phyloP scores from a whole-genome alignment of 495 filamentous ascomycete genomes.

The Aspergillus diversus region DNA sequence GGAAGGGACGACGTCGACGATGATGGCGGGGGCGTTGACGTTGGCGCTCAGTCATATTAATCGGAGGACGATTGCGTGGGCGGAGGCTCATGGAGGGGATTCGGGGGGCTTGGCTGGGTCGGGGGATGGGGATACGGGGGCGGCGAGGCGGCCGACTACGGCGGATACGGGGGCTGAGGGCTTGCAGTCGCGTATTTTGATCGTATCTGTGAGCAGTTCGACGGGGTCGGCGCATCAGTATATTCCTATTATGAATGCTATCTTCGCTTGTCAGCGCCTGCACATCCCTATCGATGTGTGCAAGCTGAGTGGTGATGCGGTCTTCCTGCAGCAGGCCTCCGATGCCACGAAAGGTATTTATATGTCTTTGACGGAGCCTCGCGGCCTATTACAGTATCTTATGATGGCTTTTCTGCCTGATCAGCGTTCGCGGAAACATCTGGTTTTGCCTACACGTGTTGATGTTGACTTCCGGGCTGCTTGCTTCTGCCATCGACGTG shows the following conservation, averaged over 20 bases:
- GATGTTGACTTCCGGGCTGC: conserved; percentile 95
- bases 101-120: conserved; percentile 23
- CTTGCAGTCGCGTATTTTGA: conserved; percentile 83
- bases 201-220: conserved; percentile 80
- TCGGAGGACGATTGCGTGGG: conserved; percentile 54
- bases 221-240: conserved; percentile 87
- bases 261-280: conserved; percentile 87
- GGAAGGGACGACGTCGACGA: conserved; percentile 65
- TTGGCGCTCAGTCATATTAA: conserved; percentile 89
- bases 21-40: conserved; percentile 89
- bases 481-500: conserved; percentile 92
- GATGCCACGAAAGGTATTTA: conserved; percentile 91
- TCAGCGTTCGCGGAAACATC: conserved; percentile 61
- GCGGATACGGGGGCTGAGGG: conserved; percentile 46
- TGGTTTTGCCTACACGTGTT: conserved; percentile 79
- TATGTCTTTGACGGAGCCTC: conserved; percentile 67
- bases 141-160: conserved; percentile 38
- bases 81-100: conserved; percentile 49
- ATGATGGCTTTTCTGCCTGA: conserved; percentile 94
- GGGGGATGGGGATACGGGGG: conserved; percentile 34
- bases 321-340: conserved; percentile 93
- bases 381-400: conserved; percentile 81
- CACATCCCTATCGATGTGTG: conserved; percentile 88
- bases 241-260: conserved; percentile 96
- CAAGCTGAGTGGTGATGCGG: conserved; percentile 79